Percentiles rank a stretch among this genome's conserved stretches.
These are phyloP conservation scores for Hirschfeldia incana DNA, from an alignment of 345 rosid genomes.

Conservation along the genomic window DNA sequence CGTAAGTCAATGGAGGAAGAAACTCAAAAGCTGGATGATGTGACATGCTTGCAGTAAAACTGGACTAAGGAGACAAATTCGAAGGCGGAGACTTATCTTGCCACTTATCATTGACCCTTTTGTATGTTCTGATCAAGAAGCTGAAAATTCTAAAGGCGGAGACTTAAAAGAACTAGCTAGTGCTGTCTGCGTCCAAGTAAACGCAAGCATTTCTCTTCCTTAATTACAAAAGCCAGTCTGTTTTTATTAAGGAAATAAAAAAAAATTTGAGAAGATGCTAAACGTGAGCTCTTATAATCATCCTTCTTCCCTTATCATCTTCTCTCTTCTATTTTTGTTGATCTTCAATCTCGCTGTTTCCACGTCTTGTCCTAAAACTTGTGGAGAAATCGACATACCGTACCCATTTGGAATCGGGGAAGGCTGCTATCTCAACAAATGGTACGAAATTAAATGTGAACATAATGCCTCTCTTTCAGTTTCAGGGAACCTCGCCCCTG, in stretches of 20 bases:
- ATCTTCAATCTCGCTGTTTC: not conserved
- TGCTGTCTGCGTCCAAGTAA: not conserved
- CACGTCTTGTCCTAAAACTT: constrained; percentile 9
- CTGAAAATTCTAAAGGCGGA: not conserved
- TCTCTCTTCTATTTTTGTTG: not conserved
- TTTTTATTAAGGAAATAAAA: not conserved
- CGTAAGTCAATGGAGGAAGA: too few species aligned
- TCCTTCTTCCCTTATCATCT: not conserved
- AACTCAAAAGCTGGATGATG: too few species aligned
- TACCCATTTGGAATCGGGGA: constrained; percentile 44
- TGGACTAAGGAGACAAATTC: too few species aligned
- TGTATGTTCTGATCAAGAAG: not conserved
- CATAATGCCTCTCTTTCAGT: not conserved
- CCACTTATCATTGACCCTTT: not conserved
- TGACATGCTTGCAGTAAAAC: too few species aligned
- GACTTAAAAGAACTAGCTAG: not conserved
- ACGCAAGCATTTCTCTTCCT: not conserved
- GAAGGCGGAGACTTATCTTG: not conserved
- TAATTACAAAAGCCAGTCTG: not conserved
- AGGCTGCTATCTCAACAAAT: constrained; percentile 17
- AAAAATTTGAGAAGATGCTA: not conserved
- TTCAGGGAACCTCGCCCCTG: not conserved
- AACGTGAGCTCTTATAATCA: not conserved
- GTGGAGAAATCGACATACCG: constrained; percentile 44
- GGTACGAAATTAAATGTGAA: not conserved